phyloP scores from a whole-genome alignment of 176 grass and related monocot species.

The Triticum monococcum region DNA sequence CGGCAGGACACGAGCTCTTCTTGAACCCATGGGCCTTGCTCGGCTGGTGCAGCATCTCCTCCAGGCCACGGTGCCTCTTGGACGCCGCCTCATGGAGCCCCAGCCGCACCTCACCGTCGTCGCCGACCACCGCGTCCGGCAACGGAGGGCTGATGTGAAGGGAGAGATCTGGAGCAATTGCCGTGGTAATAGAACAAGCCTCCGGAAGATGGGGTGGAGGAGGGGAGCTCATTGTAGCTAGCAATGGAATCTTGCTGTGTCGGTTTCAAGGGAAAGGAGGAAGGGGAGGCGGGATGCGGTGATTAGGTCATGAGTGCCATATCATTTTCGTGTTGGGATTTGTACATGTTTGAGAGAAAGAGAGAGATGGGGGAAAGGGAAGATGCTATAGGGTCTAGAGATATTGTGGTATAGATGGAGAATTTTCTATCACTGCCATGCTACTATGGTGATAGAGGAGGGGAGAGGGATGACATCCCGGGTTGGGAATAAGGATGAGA shows the following conservation, averaged over 20 bases:
- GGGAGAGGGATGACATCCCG: slow-evolving; percentile 20
- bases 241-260: not conserved
- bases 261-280: slow-evolving; percentile 24
- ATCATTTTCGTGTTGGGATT: slow-evolving; percentile 53
- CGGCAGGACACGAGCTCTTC: slow-evolving; percentile 20
- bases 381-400: slow-evolving; percentile 29
- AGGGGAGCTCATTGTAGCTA: slow-evolving; percentile 31
- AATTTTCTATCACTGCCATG: not conserved
- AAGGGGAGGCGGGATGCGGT: slow-evolving; percentile 7
- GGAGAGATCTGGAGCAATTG: slow-evolving; percentile 68
- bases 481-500: slow-evolving; percentile 24
- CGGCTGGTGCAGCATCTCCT: slow-evolving; percentile 34
- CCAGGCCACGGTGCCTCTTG: not conserved
- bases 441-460: slow-evolving; percentile 11
- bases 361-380: not conserved
- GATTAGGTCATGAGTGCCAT: slow-evolving; percentile 82
- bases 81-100: slow-evolving; percentile 19
- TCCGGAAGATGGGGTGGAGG: not conserved
- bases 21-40: slow-evolving; percentile 66
- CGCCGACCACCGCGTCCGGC: not conserved
- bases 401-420: slow-evolving; percentile 9
- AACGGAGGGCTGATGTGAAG: slow-evolving; percentile 77
- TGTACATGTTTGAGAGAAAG: slow-evolving; percentile 23
- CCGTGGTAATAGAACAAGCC: slow-evolving; percentile 12
- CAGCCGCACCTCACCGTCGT: slow-evolving; percentile 23